Base-by-base conservation (phyloP, 768 basidiomycete genomes). In the Collybia nuda region DNA sequence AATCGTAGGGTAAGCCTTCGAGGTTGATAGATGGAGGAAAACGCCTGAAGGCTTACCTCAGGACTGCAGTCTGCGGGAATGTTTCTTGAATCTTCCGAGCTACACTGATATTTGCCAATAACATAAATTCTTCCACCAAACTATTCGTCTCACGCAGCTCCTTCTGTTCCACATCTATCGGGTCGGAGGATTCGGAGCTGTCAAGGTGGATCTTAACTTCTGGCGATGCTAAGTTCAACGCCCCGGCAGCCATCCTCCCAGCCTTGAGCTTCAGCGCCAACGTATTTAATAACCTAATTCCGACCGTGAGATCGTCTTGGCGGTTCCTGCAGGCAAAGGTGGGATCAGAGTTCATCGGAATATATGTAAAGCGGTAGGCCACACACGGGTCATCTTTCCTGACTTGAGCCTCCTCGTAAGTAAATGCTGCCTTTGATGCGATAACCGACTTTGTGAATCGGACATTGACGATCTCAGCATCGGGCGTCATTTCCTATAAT, bases 121-220 rank as follows among this genome's bases (percentile, higher is more conserved):
- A 73, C 97, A 99, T 99, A 70, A 99, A 98, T 67, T 98, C 97
- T 67, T 99, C 97, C 1, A 98, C 97, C 6, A 98, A 72, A 55
- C 90, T 93, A 64, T 98, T 98, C 7, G 97, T 99, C 70, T 98
- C 95, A 23, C 81, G 73, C 62, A 90, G 64, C 60, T 92, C 88
- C 66, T 98, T 98, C 65, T 95, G 93, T 69, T 98, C 93, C 8
- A 99, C 95, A 55, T 98, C 96, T 54, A 98, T 91, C 0, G 96
- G 96, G 56, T 97, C 94, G 2, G 93, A 89, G 0, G 90, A 91
- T 66, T 98, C 97, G 1, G 93, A 77, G 56, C 88, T 92, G 61
- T 97, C 92, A 14, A 98, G 76, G 57, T 98, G 86, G 54, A 99
- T 98, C 67, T 95, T 98, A 67, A 99, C 90, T 75, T 99, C 97